phyloP scores from a whole-genome alignment of 1,284 basidiomycete species.

The Ustilago bromivora region DNA sequence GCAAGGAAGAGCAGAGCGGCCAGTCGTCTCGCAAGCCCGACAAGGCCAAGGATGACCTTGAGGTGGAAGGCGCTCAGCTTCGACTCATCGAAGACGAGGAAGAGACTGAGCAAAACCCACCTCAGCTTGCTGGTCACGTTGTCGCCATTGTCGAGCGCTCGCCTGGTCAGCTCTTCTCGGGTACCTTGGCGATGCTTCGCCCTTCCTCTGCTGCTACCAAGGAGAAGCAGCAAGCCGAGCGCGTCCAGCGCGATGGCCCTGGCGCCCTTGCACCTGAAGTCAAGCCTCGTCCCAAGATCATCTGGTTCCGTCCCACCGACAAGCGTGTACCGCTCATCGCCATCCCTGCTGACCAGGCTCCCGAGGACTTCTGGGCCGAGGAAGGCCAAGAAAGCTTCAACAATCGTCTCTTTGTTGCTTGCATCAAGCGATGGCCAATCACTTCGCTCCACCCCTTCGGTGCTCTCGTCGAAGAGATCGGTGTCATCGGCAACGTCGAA shows the following conservation, averaged over 20 bases:
- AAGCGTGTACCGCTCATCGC: slow-evolving; percentile 99
- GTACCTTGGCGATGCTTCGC: slow-evolving; percentile 92
- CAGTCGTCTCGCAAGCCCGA: slow-evolving; percentile 85
- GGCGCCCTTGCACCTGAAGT: slow-evolving; percentile 81
- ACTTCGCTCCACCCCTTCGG: slow-evolving; percentile 99
- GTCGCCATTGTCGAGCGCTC: slow-evolving; percentile 98
- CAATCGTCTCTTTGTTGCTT: slow-evolving; percentile 93
- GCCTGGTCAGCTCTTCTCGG: slow-evolving; percentile 98
- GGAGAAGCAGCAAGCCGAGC: slow-evolving; percentile 98
- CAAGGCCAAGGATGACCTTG: slow-evolving; percentile 99
- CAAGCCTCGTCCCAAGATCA: slow-evolving; percentile 87
- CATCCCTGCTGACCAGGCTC: slow-evolving; percentile 96
- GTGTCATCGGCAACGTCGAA: slow-evolving; percentile 96
- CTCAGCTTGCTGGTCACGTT: slow-evolving; percentile 83
- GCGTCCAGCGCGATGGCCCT: slow-evolving; percentile 88
- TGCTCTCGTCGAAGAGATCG: slow-evolving; percentile 95
- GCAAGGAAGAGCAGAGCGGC: slow-evolving; percentile 97
- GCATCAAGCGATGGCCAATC: slow-evolving; percentile 89
- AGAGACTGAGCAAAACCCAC: slow-evolving; percentile 80
- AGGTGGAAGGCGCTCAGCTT: slow-evolving; percentile 97
- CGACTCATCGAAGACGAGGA: slow-evolving; percentile 94
- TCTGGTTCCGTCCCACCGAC: slow-evolving; percentile 99
- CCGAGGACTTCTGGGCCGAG: slow-evolving; percentile 93
- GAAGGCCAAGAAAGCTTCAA: slow-evolving; percentile 82
- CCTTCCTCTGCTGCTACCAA: slow-evolving; percentile 98